These are phyloP conservation scores for Pisolithus sp. DNA, from an alignment of 768 basidiomycete species.

Conservation along the genomic window DNA sequence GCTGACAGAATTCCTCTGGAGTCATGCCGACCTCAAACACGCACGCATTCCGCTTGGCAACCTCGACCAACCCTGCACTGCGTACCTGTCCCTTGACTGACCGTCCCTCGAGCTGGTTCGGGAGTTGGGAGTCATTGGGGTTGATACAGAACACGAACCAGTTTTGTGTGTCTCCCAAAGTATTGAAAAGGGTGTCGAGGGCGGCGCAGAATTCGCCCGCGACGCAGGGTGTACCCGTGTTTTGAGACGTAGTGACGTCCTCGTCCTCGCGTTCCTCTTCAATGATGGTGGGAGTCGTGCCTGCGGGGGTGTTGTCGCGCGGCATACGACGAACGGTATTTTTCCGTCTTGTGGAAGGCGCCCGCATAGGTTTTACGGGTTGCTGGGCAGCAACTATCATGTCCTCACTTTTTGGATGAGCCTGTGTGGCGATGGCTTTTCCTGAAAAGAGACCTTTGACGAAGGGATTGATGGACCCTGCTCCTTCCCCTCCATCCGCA, in stretches of 20 bases:
- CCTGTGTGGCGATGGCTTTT: conserved; percentile 87
- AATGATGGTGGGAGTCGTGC: conserved; percentile 8
- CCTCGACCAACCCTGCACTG: conserved; percentile 70
- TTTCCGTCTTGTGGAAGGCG: conserved; percentile 84
- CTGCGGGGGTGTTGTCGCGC: conserved; percentile 26
- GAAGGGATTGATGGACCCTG: conserved; percentile 86
- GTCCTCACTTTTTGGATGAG: conserved; percentile 88
- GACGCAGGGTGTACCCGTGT: conserved; percentile 54
- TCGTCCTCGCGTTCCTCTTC: conserved; percentile 49
- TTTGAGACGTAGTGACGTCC: conserved; percentile 24
- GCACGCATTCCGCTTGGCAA: conserved; percentile 58
- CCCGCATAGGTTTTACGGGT: conserved; percentile 88
- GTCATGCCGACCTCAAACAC: conserved; percentile 84
- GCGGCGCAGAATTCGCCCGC: conserved; percentile 86
- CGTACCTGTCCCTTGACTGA: conserved; percentile 90
- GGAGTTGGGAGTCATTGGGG: conserved; percentile 92
- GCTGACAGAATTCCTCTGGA: conserved; percentile 76
- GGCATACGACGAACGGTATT: conserved; percentile 53
- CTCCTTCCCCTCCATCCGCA: conserved; percentile 50
- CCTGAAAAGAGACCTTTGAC: conserved; percentile 83
- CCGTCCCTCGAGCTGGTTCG: conserved; percentile 89
- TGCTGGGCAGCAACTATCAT: conserved; percentile 95
- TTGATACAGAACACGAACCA: conserved; percentile 94
- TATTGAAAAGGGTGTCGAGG: conserved; percentile 79
- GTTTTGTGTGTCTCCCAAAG: conserved; percentile 80